Percentiles rank a stretch among this genome's conserved stretches.
These are phyloP conservation scores for Colletotrichum sp. DNA, from an alignment of 2,329 filamentous ascomycete species.

Conservation along the genomic window DNA sequence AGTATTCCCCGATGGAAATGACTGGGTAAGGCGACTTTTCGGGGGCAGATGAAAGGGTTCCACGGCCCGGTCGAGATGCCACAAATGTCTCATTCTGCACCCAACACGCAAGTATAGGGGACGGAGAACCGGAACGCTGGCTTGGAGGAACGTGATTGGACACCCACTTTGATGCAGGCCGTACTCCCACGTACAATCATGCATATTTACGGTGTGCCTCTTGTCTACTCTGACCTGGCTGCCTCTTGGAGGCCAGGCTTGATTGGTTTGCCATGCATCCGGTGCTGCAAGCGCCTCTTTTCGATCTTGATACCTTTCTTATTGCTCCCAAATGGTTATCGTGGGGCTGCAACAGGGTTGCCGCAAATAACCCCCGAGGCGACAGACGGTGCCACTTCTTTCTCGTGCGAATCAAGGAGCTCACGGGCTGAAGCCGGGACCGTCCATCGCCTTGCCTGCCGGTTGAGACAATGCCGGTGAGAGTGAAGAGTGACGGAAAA, in stretches of 20 bases:
- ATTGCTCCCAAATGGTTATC: neutral
- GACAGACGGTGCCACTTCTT: neutral
- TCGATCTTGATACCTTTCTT: neutral
- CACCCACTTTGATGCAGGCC: neutral
- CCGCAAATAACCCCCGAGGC: neutral
- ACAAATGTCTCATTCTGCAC: conserved; percentile 18
- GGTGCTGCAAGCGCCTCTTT: neutral
- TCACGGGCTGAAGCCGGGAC: neutral
- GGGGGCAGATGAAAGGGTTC: neutral
- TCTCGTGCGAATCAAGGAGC: neutral
- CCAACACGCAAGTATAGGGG: neutral
- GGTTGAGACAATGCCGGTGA: neutral
- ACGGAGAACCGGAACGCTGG: neutral
- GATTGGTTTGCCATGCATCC: neutral
- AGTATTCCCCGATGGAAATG: neutral
- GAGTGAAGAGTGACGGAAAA: neutral
- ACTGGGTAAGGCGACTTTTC: neutral
- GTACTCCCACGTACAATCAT: neutral
- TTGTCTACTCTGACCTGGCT: neutral
- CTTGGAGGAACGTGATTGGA: neutral
- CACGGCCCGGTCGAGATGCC: neutral
- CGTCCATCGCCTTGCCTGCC: neutral
- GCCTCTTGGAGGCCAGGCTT: neutral
- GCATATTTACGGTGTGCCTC: neutral
- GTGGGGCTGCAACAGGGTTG: neutral